These are phyloP conservation scores for Talaromyces marneffei DNA, from an alignment of 2,329 filamentous ascomycete genomes.

Conservation along the genomic window DNA sequence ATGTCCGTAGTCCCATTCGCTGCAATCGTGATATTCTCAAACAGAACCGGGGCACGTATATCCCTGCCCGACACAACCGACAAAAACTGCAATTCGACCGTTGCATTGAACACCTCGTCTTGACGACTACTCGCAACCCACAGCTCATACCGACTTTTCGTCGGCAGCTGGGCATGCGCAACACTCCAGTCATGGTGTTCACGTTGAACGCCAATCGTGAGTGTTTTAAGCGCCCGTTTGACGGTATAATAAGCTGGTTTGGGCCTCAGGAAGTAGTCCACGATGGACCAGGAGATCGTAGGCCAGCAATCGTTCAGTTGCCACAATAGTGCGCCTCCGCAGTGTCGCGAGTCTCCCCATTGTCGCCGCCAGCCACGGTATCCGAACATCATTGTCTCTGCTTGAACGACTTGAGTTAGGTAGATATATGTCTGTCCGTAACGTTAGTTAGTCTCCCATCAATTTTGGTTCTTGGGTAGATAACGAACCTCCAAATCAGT, in stretches of 20 bases:
- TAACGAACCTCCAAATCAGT: constrained; percentile 19
- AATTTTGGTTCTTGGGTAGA: not conserved
- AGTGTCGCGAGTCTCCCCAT: constrained; percentile 40
- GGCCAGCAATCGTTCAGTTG: constrained; percentile 28
- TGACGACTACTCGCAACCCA: constrained; percentile 51
- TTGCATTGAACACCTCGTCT: constrained; percentile 24
- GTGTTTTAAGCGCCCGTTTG: constrained; percentile 46
- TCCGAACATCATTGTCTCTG: constrained; percentile 50
- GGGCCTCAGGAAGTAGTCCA: constrained; percentile 50
- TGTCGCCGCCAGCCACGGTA: constrained; percentile 43
- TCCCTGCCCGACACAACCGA: constrained; percentile 36
- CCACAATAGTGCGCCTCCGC: constrained; percentile 30
- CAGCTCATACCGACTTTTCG: constrained; percentile 48
- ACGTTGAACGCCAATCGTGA: constrained; percentile 48
- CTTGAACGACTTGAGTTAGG: constrained; percentile 51
- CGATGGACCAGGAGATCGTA: constrained; percentile 45
- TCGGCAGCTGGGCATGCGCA: constrained; percentile 51
- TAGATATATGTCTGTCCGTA: constrained; percentile 54
- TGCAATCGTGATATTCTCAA: constrained; percentile 43
- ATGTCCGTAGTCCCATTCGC: constrained; percentile 54
- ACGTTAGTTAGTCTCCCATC: not conserved
- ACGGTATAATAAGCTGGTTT: constrained; percentile 54
- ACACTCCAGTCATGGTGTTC: constrained; percentile 33
- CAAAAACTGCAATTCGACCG: constrained; percentile 45
- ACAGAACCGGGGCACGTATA: constrained; percentile 42